phyloP scores from a whole-genome alignment of 192 early-diverging fungal species.

The Funneliformis mosseae region DNA sequence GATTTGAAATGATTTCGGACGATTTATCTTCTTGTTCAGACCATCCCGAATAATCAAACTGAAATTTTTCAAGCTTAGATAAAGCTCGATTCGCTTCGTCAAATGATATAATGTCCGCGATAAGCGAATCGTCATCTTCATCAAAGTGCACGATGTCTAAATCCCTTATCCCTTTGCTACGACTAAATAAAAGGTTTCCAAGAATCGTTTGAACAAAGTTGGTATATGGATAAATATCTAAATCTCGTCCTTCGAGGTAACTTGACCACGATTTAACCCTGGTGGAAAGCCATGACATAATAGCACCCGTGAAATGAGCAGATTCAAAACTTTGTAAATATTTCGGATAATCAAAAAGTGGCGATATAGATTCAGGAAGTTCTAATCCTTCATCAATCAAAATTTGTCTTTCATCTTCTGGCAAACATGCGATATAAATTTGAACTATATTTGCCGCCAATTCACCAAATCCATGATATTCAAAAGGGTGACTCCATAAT shows the following conservation, averaged over 20 bases:
- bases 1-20: conserved; percentile 13
- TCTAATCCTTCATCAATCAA: conserved; percentile 1
- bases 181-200: conserved; percentile 11
- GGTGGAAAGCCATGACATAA: conserved; percentile 1
- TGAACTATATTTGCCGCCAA: not conserved
- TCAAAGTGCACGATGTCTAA: conserved; percentile 12
- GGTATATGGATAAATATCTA: not conserved
- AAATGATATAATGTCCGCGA: conserved; percentile 7
- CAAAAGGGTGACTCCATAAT: conserved; percentile 25
- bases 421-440: conserved; percentile 16
- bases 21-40: not conserved
- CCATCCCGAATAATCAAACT: conserved; percentile 21
- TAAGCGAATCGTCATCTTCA: conserved; percentile 19
- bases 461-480: conserved; percentile 18
- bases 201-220: not conserved
- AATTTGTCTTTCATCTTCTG: not conserved
- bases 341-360: conserved; percentile 11
- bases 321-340: conserved; percentile 26
- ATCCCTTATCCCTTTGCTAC: conserved; percentile 8
- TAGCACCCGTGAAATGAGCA: conserved; percentile 1
- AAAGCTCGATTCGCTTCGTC: not conserved
- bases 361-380: not conserved
- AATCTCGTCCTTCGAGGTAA: not conserved
- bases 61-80: conserved; percentile 16
- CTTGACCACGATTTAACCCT: not conserved